Conservation (phyloP, 176 grass and related monocot species). For the Tillandsia fasciculata region DNA sequence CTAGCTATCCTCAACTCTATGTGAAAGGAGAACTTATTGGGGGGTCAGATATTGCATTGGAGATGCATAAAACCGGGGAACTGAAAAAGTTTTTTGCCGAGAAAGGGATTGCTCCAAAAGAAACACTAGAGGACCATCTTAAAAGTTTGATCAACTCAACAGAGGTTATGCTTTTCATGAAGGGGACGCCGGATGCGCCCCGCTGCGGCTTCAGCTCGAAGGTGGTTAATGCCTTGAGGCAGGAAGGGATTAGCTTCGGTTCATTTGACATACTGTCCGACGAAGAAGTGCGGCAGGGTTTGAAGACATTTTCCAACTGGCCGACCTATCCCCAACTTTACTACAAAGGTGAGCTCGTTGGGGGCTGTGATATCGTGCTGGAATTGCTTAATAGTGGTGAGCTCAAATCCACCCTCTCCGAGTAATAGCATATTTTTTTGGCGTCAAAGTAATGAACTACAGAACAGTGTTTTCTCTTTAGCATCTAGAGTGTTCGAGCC, state of each 20-base stretch:
- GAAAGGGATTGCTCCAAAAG: slow-evolving; percentile 37
- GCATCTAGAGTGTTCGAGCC: slow-evolving; percentile 2
- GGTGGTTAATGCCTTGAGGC: slow-evolving; percentile 67
- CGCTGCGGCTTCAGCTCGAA: slow-evolving; percentile 83
- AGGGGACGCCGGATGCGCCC: slow-evolving; percentile 74
- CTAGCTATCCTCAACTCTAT: slow-evolving; percentile 94
- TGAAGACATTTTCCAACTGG: slow-evolving; percentile 92
- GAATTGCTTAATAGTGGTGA: slow-evolving; percentile 68
- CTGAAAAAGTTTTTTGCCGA: slow-evolving; percentile 66
- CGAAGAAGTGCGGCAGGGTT: slow-evolving; percentile 74
- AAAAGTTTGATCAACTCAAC: slow-evolving; percentile 42
- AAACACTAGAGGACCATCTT: slow-evolving; percentile 47
- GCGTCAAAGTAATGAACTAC: neutral
- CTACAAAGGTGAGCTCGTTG: slow-evolving; percentile 85
- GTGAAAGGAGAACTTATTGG: slow-evolving; percentile 88
- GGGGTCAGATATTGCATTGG: slow-evolving; percentile 75
- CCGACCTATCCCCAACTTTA: slow-evolving; percentile 96
- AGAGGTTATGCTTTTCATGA: slow-evolving; percentile 92
- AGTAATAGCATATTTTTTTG: slow-evolving; percentile 10
- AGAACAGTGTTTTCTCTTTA: slow-evolving; percentile 3
- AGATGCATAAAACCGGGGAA: slow-evolving; percentile 96
- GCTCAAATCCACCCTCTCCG: slow-evolving; percentile 57
- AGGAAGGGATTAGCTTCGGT: slow-evolving; percentile 61
- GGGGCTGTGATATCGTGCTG: slow-evolving; percentile 85
- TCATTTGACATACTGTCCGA: slow-evolving; percentile 81